phyloP scores from a whole-genome alignment of 305 asterid species.

The Stenogyne calaminthoides region DNA sequence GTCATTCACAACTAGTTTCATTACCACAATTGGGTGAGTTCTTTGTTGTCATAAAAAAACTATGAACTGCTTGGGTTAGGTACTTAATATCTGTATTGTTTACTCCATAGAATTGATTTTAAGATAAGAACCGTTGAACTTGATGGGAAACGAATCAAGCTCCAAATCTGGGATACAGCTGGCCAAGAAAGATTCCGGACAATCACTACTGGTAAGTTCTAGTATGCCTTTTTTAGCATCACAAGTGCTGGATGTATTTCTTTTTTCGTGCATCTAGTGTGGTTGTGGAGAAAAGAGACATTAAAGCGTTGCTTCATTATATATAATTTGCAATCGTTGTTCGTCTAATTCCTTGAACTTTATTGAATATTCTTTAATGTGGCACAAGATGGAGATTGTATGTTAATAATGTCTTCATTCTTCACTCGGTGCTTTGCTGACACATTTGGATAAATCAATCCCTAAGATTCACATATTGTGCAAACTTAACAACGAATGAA shows the following conservation, averaged over 20 bases:
- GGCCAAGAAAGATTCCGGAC: conserved; percentile 71
- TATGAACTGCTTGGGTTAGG: conserved; percentile 12
- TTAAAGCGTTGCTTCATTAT: conserved; percentile 14
- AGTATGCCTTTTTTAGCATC: conserved; percentile 2
- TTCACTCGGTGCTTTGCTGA: conserved; percentile 13
- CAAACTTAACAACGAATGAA: background rate
- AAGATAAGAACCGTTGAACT: conserved; percentile 68
- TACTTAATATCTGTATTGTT: conserved; percentile 4
- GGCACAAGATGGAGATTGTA: conserved; percentile 10
- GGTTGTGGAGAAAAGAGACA: background rate
- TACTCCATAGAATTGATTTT: conserved; percentile 52
- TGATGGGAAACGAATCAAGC: conserved; percentile 62
- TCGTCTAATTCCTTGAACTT: conserved; percentile 11
- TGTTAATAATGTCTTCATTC: background rate
- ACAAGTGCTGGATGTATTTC: background rate
- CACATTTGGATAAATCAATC: background rate
- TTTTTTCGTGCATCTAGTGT: background rate
- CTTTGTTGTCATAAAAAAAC: conserved; percentile 5
- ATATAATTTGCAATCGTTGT: background rate
- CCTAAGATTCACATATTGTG: conserved; percentile 2
- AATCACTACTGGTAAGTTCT: conserved; percentile 55
- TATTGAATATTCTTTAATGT: background rate
- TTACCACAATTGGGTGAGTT: conserved; percentile 73
- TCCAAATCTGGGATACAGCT: conserved; percentile 73
- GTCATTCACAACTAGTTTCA: conserved; percentile 78